Base-by-base conservation (phyloP, 257 asterid species). In the Gardenia jasminoides region DNA sequence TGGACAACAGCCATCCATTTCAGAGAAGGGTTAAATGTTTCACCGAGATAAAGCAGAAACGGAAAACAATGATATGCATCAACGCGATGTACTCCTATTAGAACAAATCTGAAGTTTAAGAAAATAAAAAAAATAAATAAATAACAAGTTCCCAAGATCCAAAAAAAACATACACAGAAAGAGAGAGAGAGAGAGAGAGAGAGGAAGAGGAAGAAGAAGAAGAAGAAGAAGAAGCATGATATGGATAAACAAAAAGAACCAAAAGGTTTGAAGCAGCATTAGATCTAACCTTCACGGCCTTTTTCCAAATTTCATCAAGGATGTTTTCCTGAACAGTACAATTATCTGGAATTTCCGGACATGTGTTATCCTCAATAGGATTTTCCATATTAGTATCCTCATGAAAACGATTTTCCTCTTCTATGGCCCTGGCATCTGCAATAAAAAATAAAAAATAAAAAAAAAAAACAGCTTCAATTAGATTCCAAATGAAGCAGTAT, bases 221-320 rank as follows among this genome's bases (percentile, higher is more conserved):
- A 70, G 41, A 47, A 41, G 36, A 75, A 30, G 56, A 52, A 72
- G 20, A 47, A 11, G 8, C n/a, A n/a, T 30, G 64, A 13, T 31
- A 48, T 7, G 24, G 22, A 13, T 10, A 39, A 11, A 36, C 12
- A 26, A 15, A 44, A n/a, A 75, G 59, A 62, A 64, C 65, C 52
- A 47, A 43, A 46, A 61, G 22, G 33, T 24, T 31, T n/a, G 46
- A 56, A 69, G 41, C 28, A 26, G n/a, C 61, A 67, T 15, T 54
- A n/a, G 36, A 64, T 36, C 82, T 74, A 41, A 79, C 82, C 71
- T 64, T 48, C 26, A 48, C n/a, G 59, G 69, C 61, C 7, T 24
- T 50, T 30, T 65, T 59, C 39, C 46, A 64, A 24, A 72, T 20
- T 15, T 72, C 82, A 64, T 64, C 64, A 10, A 77, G 44, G 68